Base-by-base conservation (phyloP, 331 rosid genomes). In the Dryas integrifolia region DNA sequence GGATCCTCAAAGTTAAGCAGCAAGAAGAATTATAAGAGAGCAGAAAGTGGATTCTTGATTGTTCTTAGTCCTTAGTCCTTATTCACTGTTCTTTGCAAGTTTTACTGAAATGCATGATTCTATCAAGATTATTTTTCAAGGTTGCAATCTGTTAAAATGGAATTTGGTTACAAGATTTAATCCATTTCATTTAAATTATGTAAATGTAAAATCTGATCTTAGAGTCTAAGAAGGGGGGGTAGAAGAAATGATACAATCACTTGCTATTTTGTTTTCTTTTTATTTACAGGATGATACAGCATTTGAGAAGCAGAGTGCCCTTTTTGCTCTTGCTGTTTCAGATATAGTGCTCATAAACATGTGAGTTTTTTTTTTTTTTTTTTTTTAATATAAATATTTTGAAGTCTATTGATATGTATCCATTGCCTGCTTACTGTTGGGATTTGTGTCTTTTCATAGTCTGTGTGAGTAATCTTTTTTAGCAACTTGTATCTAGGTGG, bases 261-360 rank as follows among this genome's bases (percentile, higher is more conserved):
- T 50, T 52, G n/a, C 9, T 65, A 63, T 59, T 64, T 77, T 76
- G 70, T 48, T 64, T 64, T 58, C 81, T 67, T 64, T 58, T 82
- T 67, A 38, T 69, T 76, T 71, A 48, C 83, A 95, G 99, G 99
- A 95, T 82, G 99, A 95, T 66, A 92, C 99, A 63, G 94, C 98
- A 76, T 95, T 95, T 9, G 99, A 95, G 92, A 95, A 95, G 81
- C 99, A 95, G 87, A 95, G 99, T 87, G 98, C 99, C 69, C 96
- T 95, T 72, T 95, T 95, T 78, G 99, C 99, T 72, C 98, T 95
- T 65, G 99, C 99, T 69, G 98, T 95, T 59, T 95, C 99, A 56
- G 99, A 95, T 79, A 95, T 95, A 61, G 99, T 95, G 80, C 88
- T 95, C 49, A 95, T 95, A 76, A 95, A 95, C 81, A 95, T 95